phyloP scores from a whole-genome alignment of 106 monocot species.

The Amphibolis antarctica region DNA sequence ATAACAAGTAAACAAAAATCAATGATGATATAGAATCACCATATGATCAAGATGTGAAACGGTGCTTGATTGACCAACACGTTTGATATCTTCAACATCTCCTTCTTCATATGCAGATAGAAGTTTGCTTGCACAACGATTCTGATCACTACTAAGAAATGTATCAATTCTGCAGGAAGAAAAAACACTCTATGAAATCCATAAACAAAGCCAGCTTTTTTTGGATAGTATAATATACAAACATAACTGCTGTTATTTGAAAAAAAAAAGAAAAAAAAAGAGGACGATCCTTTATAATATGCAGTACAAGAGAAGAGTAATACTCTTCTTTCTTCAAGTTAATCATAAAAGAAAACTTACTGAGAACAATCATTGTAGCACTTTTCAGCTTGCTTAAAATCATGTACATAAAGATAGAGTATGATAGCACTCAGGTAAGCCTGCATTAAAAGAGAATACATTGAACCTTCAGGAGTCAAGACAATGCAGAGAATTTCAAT shows the following conservation, averaged over 20 bases:
- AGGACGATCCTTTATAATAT: too few species aligned
- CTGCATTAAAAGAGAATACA: slow-evolving; percentile 30
- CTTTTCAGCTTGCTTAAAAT: slow-evolving; percentile 87
- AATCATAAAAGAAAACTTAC: slow-evolving; percentile 32
- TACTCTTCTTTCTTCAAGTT: too few species aligned
- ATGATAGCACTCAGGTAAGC: slow-evolving; percentile 93
- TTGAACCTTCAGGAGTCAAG: background rate
- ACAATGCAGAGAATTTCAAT: background rate
- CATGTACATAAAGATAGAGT: slow-evolving; percentile 88
- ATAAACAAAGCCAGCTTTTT: too few species aligned
- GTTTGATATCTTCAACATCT: slow-evolving; percentile 79
- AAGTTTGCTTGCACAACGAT: slow-evolving; percentile 69
- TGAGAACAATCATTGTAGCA: slow-evolving; percentile 96
- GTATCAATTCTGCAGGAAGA: slow-evolving; percentile 49
- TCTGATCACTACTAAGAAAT: slow-evolving; percentile 81
- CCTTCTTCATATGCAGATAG: slow-evolving; percentile 79
- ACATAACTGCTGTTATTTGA: too few species aligned
- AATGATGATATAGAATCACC: slow-evolving; percentile 31
- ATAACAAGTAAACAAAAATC: slow-evolving; percentile 2
- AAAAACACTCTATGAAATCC: background rate
- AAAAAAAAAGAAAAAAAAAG: too few species aligned
- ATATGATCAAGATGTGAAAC: slow-evolving; percentile 78
- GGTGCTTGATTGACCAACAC: slow-evolving; percentile 40
- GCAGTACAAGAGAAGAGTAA: background rate
- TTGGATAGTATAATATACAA: too few species aligned